Conservation (phyloP, 352 stramenopile species). For the Phytophthora pini region DNA sequence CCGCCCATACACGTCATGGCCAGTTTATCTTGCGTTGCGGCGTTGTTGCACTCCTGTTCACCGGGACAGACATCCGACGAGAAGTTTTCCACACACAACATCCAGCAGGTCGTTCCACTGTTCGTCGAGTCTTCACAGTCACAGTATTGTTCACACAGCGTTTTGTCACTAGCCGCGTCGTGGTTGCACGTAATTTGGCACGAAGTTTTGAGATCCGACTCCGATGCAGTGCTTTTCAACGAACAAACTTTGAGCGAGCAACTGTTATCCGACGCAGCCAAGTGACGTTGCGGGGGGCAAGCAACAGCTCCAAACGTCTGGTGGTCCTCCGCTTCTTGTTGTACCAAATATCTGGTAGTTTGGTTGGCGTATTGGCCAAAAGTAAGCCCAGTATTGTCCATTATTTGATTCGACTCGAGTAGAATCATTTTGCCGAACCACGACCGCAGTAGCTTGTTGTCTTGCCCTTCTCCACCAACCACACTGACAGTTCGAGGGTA, state of each 20-base stretch:
- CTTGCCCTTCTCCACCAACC: slow-evolving; percentile 26
- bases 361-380: slow-evolving; percentile 63
- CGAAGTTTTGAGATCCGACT: slow-evolving; percentile 42
- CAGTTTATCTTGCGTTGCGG: slow-evolving; percentile 37
- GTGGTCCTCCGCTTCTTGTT: slow-evolving; percentile 37
- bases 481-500: slow-evolving; percentile 60
- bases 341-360: slow-evolving; percentile 59
- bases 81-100: slow-evolving; percentile 65
- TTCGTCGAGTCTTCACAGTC: slow-evolving; percentile 43
- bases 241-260: slow-evolving; percentile 54
- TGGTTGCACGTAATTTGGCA: slow-evolving; percentile 72
- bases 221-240: slow-evolving; percentile 39
- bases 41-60: slow-evolving; percentile 57
- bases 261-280: slow-evolving; percentile 56
- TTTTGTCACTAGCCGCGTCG: slow-evolving; percentile 39
- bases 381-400: slow-evolving; percentile 63
- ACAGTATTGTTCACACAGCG: slow-evolving; percentile 49
- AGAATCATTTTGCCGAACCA: slow-evolving; percentile 81
- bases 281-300: slow-evolving; percentile 50
- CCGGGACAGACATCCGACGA: slow-evolving; percentile 47
- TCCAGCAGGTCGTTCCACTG: slow-evolving; percentile 55
- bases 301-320: slow-evolving; percentile 52
- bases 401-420: slow-evolving; percentile 46
- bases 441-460: slow-evolving; percentile 57
- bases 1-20: slow-evolving; percentile 53